Evolutionary conservation across 1,284 basidiomycete genomes (phyloP), one percentile per base, ranked within the genome.

Genomic region (Ceratobasidium sp.): DNA sequence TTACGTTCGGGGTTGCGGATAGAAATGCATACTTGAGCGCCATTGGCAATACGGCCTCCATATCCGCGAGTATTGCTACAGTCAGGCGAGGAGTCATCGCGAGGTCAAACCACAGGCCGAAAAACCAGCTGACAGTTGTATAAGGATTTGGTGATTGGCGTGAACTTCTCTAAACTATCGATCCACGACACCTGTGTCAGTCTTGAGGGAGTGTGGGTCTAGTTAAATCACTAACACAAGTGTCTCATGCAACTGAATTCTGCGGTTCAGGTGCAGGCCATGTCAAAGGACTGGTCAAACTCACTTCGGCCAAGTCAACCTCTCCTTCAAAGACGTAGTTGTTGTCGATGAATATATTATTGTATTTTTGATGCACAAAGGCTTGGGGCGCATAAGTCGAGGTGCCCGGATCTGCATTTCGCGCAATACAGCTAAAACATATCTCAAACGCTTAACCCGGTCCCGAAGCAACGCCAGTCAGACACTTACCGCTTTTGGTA

Each of bases 1-100:
- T 16, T 1, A 6, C 7, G 20, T 20, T 20, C 16, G 30, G 23
- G 18, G 10, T 46, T 12, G 23, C 30, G 35, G 7, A 30, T 14
- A 35, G 7, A 35, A 14, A 20, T 18, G 20, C 57, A 38, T 41
- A 66, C 60, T 75, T 75, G 12, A 75, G 50, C 4, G 73, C 60
- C 38, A 75, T 75, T 10, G 73, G 73, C 12, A 75, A n/a, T 10
- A 75, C 62, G 27, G 60, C 62, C 20, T 75, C 73, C 73, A 75
- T 75, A 46, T 75, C 62, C 5, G 62, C 73, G 23, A 66, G 18
- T 27, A 75, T 75, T 5, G 73, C 73, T 75, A 20, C 44, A 10
- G 23, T 5, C 27, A 54, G 7, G 20, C 23, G 46, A 59, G n/a
- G 33, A 1, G 64, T 66, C 41, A 44, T 44, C 33, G 6, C 52